Conservation (phyloP, 192 early-diverging fungal species). For the Coemansia sp. region DNA sequence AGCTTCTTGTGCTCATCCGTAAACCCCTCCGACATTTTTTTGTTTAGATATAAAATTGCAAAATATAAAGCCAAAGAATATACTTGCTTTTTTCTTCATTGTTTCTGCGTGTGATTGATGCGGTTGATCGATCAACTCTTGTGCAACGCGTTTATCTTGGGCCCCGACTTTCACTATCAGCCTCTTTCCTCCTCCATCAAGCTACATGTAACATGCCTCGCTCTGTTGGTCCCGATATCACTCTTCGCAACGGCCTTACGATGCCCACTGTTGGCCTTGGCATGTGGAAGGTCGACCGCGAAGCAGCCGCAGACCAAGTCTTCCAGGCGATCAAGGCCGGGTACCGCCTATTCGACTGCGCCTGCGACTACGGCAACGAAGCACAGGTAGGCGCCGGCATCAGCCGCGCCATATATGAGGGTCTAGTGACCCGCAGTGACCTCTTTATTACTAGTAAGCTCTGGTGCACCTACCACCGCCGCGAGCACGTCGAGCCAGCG, state of each 20-base stretch:
- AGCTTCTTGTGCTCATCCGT: slow-evolving; percentile 52
- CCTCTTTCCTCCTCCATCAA: background rate
- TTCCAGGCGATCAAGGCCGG: slow-evolving; percentile 62
- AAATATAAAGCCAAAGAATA: background rate
- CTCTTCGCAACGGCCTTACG: slow-evolving; percentile 57
- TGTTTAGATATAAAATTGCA: background rate
- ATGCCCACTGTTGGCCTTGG: slow-evolving; percentile 62
- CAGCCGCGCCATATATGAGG: slow-evolving; percentile 50
- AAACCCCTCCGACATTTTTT: slow-evolving; percentile 38
- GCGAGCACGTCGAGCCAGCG: slow-evolving; percentile 60
- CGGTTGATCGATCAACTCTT: too few species aligned
- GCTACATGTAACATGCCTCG: background rate
- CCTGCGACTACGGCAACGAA: slow-evolving; percentile 73
- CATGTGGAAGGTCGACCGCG: slow-evolving; percentile 58
- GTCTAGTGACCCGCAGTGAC: slow-evolving; percentile 54
- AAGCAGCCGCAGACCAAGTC: slow-evolving; percentile 59
- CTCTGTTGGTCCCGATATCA: slow-evolving; percentile 13
- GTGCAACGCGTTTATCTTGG: too few species aligned
- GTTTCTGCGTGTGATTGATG: background rate
- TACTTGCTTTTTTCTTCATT: too few species aligned
- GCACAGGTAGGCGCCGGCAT: slow-evolving; percentile 69
- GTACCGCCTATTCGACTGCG: slow-evolving; percentile 67
- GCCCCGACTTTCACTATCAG: too few species aligned
- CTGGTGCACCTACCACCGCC: slow-evolving; percentile 64
- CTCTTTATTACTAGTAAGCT: slow-evolving; percentile 79